Conservation (phyloP, 2,329 filamentous ascomycete genomes). For the Fusarium goolgardi region DNA sequence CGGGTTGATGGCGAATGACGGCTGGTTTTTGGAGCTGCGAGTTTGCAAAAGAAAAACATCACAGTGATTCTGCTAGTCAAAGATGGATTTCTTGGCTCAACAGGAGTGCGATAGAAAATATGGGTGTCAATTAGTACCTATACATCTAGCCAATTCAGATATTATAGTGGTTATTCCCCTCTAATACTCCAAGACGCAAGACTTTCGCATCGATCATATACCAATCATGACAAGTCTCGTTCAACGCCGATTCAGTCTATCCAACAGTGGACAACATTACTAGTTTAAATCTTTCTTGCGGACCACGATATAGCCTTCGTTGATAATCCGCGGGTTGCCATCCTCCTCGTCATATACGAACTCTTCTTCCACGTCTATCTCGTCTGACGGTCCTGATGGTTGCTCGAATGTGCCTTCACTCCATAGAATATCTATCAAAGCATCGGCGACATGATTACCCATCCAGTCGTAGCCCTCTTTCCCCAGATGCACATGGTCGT, state of each 20-base stretch:
- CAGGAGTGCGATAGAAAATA: constrained; percentile 11
- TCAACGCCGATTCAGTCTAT: not conserved
- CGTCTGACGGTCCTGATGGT: constrained; percentile 10
- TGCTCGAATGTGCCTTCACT: constrained; percentile 46
- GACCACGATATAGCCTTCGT: constrained; percentile 66
- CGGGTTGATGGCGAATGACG: too few relatives aligned
- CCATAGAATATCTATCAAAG: constrained; percentile 61
- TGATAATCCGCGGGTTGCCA: constrained; percentile 59
- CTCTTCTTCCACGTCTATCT: constrained; percentile 9
- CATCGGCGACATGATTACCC: constrained; percentile 66
- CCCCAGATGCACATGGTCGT: constrained; percentile 70
- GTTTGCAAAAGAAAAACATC: not conserved
- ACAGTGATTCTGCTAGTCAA: not conserved
- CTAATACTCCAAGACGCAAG: not conserved
- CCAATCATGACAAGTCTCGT: not conserved
- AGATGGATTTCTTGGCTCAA: not conserved
- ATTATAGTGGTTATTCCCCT: not conserved
- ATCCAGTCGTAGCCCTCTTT: constrained; percentile 70
- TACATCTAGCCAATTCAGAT: not conserved
- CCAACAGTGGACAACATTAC: not conserved
- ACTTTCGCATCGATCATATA: not conserved
- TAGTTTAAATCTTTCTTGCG: constrained; percentile 45
- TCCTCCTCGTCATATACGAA: constrained; percentile 63
- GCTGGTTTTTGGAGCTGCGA: too few relatives aligned
- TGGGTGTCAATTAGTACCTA: not conserved